Evolutionary conservation across 2,329 filamentous ascomycete genomes (phyloP).

Genomic region (Fusarium austroafricanum): DNA sequence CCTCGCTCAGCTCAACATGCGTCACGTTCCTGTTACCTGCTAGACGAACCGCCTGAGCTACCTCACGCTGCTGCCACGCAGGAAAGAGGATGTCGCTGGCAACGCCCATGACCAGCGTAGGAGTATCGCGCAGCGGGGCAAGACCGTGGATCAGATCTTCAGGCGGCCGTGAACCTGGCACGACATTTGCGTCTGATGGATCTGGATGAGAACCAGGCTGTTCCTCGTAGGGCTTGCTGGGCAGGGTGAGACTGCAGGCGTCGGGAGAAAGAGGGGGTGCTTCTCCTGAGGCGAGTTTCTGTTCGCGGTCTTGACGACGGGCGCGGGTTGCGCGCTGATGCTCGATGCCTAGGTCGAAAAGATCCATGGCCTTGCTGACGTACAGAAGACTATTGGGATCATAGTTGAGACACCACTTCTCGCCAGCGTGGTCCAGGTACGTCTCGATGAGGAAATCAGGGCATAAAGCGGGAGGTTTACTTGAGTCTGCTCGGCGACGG

Average conservation of each 20-base stretch:
- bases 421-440: conserved; percentile 96
- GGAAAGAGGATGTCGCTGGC: conserved; percentile 97
- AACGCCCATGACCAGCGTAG: conserved; percentile 90
- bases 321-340: conserved; percentile 72
- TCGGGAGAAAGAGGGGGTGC: conserved; percentile 57
- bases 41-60: conserved; percentile 83
- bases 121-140: conserved; percentile 76
- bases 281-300: conserved; percentile 67
- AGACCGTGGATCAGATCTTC: conserved; percentile 84
- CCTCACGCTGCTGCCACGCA: conserved; percentile 96
- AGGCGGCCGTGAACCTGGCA: conserved; percentile 67
- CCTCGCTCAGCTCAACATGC: conserved; percentile 92
- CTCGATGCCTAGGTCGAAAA: conserved; percentile 87
- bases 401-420: conserved; percentile 98
- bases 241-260: conserved; percentile 82
- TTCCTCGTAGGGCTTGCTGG: conserved; percentile 87
- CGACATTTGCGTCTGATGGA: conserved; percentile 43
- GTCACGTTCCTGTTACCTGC: conserved; percentile 84
- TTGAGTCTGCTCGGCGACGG: conserved; percentile 84
- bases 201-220: conserved; percentile 67
- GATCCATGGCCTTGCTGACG: conserved; percentile 98
- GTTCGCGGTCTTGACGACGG: conserved; percentile 71
- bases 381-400: conserved; percentile 96
- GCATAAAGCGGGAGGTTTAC: conserved; percentile 90
- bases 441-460: conserved; percentile 98